A percentile compares a stretch with the other conserved stretches of the same genome.
phyloP scores from a whole-genome alignment of 1,139 yeast genomes.

The Kluyveromyces marxianus region DNA sequence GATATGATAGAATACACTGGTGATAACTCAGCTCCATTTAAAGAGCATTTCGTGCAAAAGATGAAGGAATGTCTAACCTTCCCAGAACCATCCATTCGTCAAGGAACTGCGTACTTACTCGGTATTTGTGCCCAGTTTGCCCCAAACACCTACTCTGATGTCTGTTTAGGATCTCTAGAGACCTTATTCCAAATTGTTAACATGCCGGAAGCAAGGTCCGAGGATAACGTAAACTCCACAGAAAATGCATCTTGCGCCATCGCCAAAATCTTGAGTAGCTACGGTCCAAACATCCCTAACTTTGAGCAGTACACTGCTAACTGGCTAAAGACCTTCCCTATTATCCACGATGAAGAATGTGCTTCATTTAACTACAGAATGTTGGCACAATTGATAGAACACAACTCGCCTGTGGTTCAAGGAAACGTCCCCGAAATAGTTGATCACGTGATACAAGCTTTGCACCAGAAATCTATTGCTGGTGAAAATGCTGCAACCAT shows the following conservation, averaged over 20 bases:
- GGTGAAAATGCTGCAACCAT: constrained; percentile 66
- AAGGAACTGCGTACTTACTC: constrained; percentile 77
- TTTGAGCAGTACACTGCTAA: constrained; percentile 55
- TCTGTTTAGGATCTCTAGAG: constrained; percentile 62
- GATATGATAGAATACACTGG: constrained; percentile 80
- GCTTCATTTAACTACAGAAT: constrained; percentile 83
- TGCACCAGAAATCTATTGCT: constrained; percentile 55
- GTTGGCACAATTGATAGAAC: constrained; percentile 64
- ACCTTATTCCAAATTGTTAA: constrained; percentile 67
- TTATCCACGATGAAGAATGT: constrained; percentile 77
- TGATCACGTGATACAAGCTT: constrained; percentile 70
- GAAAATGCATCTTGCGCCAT: constrained; percentile 80
- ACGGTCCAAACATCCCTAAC: constrained; percentile 51
- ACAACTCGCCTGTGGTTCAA: constrained; percentile 55
- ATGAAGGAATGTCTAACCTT: constrained; percentile 57
- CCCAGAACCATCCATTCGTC: constrained; percentile 73
- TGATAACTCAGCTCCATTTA: constrained; percentile 53
- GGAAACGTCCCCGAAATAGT: constrained; percentile 57
- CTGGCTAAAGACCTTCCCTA: constrained; percentile 81
- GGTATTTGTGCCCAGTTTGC: constrained; percentile 84
- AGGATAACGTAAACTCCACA: constrained; percentile 78
- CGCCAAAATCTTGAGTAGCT: constrained; percentile 65
- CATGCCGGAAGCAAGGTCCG: constrained; percentile 80
- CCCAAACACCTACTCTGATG: constrained; percentile 54
- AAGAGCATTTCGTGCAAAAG: constrained; percentile 55